These are phyloP conservation scores for Sugiyamaella sp. DNA, from an alignment of 1,139 yeast species.

Conservation along the genomic window DNA sequence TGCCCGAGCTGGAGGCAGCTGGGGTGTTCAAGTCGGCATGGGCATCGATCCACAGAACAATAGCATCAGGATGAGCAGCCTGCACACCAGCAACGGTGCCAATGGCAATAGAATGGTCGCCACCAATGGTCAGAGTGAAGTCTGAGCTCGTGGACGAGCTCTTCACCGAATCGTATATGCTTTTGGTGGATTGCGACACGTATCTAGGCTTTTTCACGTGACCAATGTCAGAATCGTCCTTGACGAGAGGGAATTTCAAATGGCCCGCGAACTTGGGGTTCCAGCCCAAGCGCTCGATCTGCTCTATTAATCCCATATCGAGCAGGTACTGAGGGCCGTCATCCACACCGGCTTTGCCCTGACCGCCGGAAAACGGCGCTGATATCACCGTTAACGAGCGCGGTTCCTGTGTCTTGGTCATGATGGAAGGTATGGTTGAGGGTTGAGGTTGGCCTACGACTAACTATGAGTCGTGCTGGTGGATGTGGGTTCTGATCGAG, in stretches of 20 bases:
- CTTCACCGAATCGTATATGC: slow-evolving; percentile 64
- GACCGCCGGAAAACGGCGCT: slow-evolving; percentile 98
- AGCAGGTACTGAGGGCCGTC: slow-evolving; percentile 85
- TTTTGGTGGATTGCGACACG: slow-evolving; percentile 73
- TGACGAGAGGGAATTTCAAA: slow-evolving; percentile 46
- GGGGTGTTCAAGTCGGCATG: slow-evolving; percentile 97
- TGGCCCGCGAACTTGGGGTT: slow-evolving; percentile 59
- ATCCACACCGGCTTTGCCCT: slow-evolving; percentile 91
- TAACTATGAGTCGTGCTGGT: too few relatives aligned
- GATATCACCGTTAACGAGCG: slow-evolving; percentile 51
- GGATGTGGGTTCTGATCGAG: too few relatives aligned
- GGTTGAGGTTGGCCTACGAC: too few relatives aligned
- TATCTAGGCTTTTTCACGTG: slow-evolving; percentile 72
- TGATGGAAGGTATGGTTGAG: not conserved
- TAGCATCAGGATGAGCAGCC: slow-evolving; percentile 79
- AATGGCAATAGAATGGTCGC: slow-evolving; percentile 96
- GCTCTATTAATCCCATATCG: slow-evolving; percentile 67
- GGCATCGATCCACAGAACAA: slow-evolving; percentile 95
- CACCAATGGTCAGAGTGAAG: slow-evolving; percentile 87
- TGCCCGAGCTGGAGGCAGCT: slow-evolving; percentile 82
- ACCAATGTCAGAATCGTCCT: slow-evolving; percentile 44
- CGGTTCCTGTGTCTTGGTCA: not conserved
- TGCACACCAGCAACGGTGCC: slow-evolving; percentile 89
- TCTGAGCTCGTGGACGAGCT: slow-evolving; percentile 54
- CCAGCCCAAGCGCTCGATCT: slow-evolving; percentile 76